Evolutionary conservation across 768 basidiomycete species (phyloP).

Genomic region (Pleurotus pulmonarius): DNA sequence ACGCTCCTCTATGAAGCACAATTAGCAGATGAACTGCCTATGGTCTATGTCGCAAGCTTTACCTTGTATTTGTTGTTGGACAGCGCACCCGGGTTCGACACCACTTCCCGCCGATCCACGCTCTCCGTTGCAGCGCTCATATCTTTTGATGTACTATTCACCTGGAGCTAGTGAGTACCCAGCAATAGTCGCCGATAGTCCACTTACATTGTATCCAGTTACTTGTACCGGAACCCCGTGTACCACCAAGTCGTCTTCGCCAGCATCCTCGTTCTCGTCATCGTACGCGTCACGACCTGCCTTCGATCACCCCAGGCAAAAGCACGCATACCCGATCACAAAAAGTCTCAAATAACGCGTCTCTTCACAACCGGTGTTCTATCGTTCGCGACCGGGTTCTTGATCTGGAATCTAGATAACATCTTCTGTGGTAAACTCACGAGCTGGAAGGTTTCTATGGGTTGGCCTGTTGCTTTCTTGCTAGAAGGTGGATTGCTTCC

Average conservation of each 20-base stretch:
- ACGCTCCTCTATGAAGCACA: slow-evolving; percentile 75
- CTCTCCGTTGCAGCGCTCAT: slow-evolving; percentile 33
- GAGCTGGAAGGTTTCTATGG: slow-evolving; percentile 47
- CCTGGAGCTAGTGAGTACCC: slow-evolving; percentile 66
- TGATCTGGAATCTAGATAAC: slow-evolving; percentile 81
- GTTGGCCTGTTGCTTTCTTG: slow-evolving; percentile 65
- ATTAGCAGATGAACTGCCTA: slow-evolving; percentile 78
- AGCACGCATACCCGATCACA: slow-evolving; percentile 38
- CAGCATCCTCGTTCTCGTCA: slow-evolving; percentile 43
- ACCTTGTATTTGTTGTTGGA: slow-evolving; percentile 61
- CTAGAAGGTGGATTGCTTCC: slow-evolving; percentile 47
- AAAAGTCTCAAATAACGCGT: slow-evolving; percentile 34
- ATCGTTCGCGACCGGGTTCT: slow-evolving; percentile 61
- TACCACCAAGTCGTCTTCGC: slow-evolving; percentile 81
- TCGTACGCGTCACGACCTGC: slow-evolving; percentile 42
- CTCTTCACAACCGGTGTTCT: slow-evolving; percentile 51
- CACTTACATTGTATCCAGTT: slow-evolving; percentile 30
- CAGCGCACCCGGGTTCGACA: slow-evolving; percentile 43
- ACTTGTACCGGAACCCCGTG: slow-evolving; percentile 66
- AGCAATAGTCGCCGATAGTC: neutral
- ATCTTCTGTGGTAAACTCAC: slow-evolving; percentile 63
- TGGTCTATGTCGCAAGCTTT: slow-evolving; percentile 70
- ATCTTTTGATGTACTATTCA: slow-evolving; percentile 58
- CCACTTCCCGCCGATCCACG: slow-evolving; percentile 33
- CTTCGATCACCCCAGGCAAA: slow-evolving; percentile 40